These are phyloP conservation scores for Tuber borchii DNA, from an alignment of 495 filamentous ascomycete species.

Conservation along the genomic window DNA sequence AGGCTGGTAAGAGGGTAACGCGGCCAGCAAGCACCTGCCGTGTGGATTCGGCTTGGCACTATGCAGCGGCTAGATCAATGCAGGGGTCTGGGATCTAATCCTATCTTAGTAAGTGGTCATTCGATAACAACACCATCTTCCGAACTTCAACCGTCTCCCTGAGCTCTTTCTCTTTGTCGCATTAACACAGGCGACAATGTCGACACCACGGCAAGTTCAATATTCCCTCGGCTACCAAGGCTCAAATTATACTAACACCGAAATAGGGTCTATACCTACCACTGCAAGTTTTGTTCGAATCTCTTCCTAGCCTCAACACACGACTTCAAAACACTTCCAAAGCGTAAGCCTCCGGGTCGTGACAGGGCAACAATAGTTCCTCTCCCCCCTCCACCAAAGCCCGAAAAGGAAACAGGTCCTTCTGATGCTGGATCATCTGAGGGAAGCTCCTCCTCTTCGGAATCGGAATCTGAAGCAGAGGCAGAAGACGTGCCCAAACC, in stretches of 20 bases:
- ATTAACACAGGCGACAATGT: slow-evolving; percentile 15
- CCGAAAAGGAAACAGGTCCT: slow-evolving; percentile 18
- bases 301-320: slow-evolving; percentile 63
- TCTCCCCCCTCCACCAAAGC: slow-evolving; percentile 38
- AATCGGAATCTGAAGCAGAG: slow-evolving; percentile 21
- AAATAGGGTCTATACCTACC: slow-evolving; percentile 53
- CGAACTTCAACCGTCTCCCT: slow-evolving; percentile 15
- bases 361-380: slow-evolving; percentile 49
- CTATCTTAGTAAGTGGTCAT: slow-evolving; percentile 18
- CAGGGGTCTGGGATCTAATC: not conserved
- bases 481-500: slow-evolving; percentile 5
- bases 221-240: not conserved
- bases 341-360: slow-evolving; percentile 46
- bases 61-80: not conserved
- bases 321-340: slow-evolving; percentile 50
- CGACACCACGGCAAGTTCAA: slow-evolving; percentile 33
- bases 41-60: slow-evolving; percentile 8
- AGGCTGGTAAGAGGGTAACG: not conserved
- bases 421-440: slow-evolving; percentile 36
- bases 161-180: slow-evolving; percentile 9
- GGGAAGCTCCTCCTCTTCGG: slow-evolving; percentile 21
- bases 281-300: slow-evolving; percentile 65
- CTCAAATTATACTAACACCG: slow-evolving; percentile 14
- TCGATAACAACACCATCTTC: slow-evolving; percentile 6
- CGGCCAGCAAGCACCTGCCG: not conserved